Evolutionary conservation across 106 monocot species (phyloP).

Genomic region (Apostasia shenzhenica): DNA sequence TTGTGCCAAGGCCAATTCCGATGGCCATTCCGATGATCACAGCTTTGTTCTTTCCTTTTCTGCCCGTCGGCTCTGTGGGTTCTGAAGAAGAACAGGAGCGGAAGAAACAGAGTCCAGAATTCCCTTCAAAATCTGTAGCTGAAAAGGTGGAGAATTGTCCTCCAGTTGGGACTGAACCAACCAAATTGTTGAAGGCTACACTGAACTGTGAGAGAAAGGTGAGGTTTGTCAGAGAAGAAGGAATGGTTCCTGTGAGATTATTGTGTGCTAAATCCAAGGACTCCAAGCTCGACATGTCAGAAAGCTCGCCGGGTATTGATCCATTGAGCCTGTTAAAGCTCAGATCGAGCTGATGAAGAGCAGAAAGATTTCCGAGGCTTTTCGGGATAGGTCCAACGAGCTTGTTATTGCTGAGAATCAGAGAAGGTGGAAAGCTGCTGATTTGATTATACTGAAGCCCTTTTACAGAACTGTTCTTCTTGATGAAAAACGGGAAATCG

Average conservation of each 20-base stretch:
- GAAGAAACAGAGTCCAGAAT: slow-evolving; percentile 47
- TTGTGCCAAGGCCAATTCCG: slow-evolving; percentile 31
- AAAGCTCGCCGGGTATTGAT: slow-evolving; percentile 43
- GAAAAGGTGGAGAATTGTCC: slow-evolving; percentile 74
- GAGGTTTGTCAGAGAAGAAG: slow-evolving; percentile 41
- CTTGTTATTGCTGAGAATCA: slow-evolving; percentile 44
- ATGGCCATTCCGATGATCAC: slow-evolving; percentile 23
- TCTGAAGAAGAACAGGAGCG: slow-evolving; percentile 10
- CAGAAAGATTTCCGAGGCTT: slow-evolving; percentile 38
- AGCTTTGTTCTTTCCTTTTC: slow-evolving; percentile 26
- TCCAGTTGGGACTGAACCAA: slow-evolving; percentile 42
- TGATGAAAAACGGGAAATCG: slow-evolving; percentile 67
- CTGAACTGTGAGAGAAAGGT: slow-evolving; percentile 58
- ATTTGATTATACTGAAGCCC: slow-evolving; percentile 58
- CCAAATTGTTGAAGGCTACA: slow-evolving; percentile 61
- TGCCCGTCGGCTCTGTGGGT: neutral
- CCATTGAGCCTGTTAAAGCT: slow-evolving; percentile 48
- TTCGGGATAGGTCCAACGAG: slow-evolving; percentile 49
- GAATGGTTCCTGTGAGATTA: slow-evolving; percentile 52
- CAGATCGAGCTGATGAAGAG: slow-evolving; percentile 49
- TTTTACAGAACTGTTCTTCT: slow-evolving; percentile 12
- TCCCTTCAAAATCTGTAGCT: slow-evolving; percentile 43
- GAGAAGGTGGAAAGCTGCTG: slow-evolving; percentile 61
- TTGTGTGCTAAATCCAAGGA: slow-evolving; percentile 59
- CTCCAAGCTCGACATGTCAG: slow-evolving; percentile 60